Evolutionary conservation across 108 stramenopile species (phyloP), one percentile per base, ranked within the genome.

Genomic region (Nitzschia palea): DNA sequence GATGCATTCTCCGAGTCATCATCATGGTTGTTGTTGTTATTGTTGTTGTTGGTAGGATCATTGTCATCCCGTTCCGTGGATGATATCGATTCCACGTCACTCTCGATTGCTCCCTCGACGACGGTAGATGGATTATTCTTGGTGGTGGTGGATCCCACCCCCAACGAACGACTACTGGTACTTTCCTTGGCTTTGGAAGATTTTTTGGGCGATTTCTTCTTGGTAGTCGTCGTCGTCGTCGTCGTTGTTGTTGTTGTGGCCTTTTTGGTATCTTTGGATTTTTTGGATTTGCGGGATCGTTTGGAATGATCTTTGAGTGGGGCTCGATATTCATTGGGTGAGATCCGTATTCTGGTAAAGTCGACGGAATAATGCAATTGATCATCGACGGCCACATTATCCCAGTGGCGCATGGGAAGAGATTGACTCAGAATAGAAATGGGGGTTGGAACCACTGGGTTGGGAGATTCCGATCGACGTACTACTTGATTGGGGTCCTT

Each of bases 261-360:
- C 23, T 52, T 52, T 20, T 48, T 48, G 47, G 15, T 8, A 40
- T 14, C 14, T 10, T 20, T 48, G 15, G 18, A 20, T 5, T 20
- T 48, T 26, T 23, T 1, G 25, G 22, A 42, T 26, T 60, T 60
- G 6, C 40, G 36, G 20, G 59, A 40, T 22, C 59, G 17, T 18
- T 12, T 40, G 2, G 59, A 60, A 23, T 60, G 59, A 40, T 60
- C 59, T 25, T 60, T 60, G 36, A 60, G 59, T 5, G 59, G 59
- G 14, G 59, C 59, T 26, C 31, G 8, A 26, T 40, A 25, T 26
- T 60, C 59, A 12, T 14, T 23, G 4, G 59, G 59, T 14, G 59
- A 60, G 6, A 60, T 48, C 4, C 47, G 37, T 12, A 48, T n/a
- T 48, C 22, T 18, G 15, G 47, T 20, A 18, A 48, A 48, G 4